These are phyloP conservation scores for Xylaria digitata DNA, from an alignment of 2,329 filamentous ascomycete genomes.

Conservation along the genomic window DNA sequence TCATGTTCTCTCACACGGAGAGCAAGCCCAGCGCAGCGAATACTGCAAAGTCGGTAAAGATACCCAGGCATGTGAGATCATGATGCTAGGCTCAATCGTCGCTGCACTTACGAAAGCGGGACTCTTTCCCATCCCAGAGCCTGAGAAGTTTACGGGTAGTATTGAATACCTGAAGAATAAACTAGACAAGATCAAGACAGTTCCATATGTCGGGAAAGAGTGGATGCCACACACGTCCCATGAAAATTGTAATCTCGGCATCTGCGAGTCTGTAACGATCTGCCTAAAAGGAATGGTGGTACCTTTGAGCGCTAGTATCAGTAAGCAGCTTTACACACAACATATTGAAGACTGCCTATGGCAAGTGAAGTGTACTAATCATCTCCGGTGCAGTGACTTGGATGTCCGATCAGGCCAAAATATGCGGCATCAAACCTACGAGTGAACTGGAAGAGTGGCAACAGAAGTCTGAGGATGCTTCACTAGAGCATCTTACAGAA, in stretches of 20 bases:
- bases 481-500: not conserved
- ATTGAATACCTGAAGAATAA: slow-evolving; percentile 36
- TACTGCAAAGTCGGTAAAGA: slow-evolving; percentile 43
- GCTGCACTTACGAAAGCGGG: slow-evolving; percentile 32
- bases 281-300: slow-evolving; percentile 39
- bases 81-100: slow-evolving; percentile 45
- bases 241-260: slow-evolving; percentile 40
- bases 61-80: slow-evolving; percentile 41
- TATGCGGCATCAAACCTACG: slow-evolving; percentile 41
- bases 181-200: slow-evolving; percentile 37
- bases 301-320: slow-evolving; percentile 29
- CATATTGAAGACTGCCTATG: not conserved
- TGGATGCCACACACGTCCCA: slow-evolving; percentile 43
- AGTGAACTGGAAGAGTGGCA: slow-evolving; percentile 44
- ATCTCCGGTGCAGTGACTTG: slow-evolving; percentile 31
- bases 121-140: slow-evolving; percentile 42
- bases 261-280: slow-evolving; percentile 25
- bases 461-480: slow-evolving; percentile 30
- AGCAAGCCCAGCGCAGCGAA: not conserved
- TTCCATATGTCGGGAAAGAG: slow-evolving; percentile 41
- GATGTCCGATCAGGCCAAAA: slow-evolving; percentile 39
- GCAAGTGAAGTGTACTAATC: not conserved
- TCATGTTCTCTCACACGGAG: slow-evolving; percentile 25
- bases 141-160: slow-evolving; percentile 37
- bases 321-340: slow-evolving; percentile 27